A percentile compares a stretch with the other conserved stretches of the same genome.
Conservation (phyloP, 495 filamentous ascomycete species). For the Xylaria curta region DNA sequence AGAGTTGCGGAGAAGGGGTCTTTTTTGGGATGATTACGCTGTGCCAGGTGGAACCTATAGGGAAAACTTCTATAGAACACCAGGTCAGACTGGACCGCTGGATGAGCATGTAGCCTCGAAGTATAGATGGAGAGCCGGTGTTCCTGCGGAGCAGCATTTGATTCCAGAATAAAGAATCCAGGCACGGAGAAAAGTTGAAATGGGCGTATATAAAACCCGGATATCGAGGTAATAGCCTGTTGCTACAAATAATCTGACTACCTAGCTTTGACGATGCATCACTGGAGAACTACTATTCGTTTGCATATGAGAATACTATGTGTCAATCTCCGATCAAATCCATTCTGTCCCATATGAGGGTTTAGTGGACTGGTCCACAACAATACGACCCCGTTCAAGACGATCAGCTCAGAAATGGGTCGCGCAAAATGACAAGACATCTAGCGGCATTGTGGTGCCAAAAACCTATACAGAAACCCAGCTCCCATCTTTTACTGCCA, state of each 20-base stretch:
- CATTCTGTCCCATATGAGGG: background rate
- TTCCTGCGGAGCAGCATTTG: conserved; percentile 34
- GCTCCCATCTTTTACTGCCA: background rate
- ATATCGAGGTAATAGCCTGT: conserved; percentile 11
- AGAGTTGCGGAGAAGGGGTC: conserved; percentile 60
- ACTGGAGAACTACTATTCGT: background rate
- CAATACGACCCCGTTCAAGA: background rate
- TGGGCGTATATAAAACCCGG: background rate
- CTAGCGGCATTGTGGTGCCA: conserved; percentile 1
- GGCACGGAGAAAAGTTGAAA: conserved; percentile 5
- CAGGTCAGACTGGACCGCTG: conserved; percentile 38
- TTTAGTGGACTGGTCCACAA: conserved; percentile 7
- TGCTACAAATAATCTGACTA: conserved; percentile 2
- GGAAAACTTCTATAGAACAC: conserved; percentile 55
- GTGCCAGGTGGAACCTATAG: conserved; percentile 57
- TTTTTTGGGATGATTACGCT: conserved; percentile 59
- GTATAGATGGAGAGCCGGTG: conserved; percentile 41
- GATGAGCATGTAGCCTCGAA: conserved; percentile 39
- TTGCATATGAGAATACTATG: background rate
- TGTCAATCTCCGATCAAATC: too few relatives aligned
- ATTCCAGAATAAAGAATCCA: conserved; percentile 34
- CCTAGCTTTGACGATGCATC: conserved; percentile 5
- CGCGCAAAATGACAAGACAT: background rate
- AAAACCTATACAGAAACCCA: background rate
- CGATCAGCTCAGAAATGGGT: background rate